Evolutionary conservation across 2,329 filamentous ascomycete species (phyloP).

Genomic region (Byssochlamys sp.): DNA sequence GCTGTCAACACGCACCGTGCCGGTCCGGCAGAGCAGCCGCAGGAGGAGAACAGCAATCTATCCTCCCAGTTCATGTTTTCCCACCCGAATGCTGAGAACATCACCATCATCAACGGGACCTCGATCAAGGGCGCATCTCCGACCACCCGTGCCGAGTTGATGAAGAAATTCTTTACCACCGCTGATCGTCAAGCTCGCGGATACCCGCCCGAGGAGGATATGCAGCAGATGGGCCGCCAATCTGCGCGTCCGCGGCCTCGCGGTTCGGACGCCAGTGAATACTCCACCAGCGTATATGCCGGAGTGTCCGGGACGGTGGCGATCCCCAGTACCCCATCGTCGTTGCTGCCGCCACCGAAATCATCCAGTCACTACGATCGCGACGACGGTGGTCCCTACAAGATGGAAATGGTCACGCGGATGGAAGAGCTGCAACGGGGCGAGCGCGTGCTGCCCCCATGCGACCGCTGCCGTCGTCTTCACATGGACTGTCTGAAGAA

Average conservation of each 20-base stretch:
- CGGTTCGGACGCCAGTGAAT: constrained; percentile 27
- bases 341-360: constrained; percentile 41
- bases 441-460: constrained; percentile 68
- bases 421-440: constrained; percentile 68
- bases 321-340: constrained; percentile 47
- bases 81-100: constrained; percentile 34
- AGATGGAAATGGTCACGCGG: constrained; percentile 58
- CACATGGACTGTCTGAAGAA: constrained; percentile 78
- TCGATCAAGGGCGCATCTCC: constrained; percentile 46
- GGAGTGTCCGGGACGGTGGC: constrained; percentile 39
- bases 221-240: constrained; percentile 17
- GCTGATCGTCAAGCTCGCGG: constrained; percentile 43
- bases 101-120: constrained; percentile 40
- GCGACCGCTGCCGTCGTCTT: constrained; percentile 70
- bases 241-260: constrained; percentile 22
- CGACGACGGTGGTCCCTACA: constrained; percentile 51
- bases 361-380: constrained; percentile 38
- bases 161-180: constrained; percentile 54
- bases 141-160: constrained; percentile 49
- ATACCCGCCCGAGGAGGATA: constrained; percentile 19
- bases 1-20: constrained; percentile 48
- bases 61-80: constrained; percentile 32
- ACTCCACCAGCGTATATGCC: constrained; percentile 28
- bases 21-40: constrained; percentile 25
- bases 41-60: constrained; percentile 18